These are phyloP conservation scores for Dryas alaskensis DNA, from an alignment of 306 rosid species.

Conservation along the genomic window DNA sequence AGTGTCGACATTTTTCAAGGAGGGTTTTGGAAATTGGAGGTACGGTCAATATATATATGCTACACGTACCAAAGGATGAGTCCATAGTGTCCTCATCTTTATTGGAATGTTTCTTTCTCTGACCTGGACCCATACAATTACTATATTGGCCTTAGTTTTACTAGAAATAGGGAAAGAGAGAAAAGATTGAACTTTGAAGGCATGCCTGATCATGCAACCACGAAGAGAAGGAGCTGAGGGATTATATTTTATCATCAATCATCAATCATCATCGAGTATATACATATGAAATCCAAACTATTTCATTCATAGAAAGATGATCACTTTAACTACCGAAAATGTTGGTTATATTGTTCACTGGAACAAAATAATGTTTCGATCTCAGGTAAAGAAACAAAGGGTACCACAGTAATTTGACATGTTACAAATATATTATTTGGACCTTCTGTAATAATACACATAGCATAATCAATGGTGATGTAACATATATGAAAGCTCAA, in stretches of 20 bases:
- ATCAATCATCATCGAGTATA: too few relatives aligned
- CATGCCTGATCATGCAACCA: not conserved
- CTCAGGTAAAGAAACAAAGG: conserved; percentile 1
- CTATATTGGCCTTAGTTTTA: conserved; percentile 6
- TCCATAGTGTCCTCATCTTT: conserved; percentile 38
- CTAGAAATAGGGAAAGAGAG: not conserved
- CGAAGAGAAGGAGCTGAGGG: not conserved
- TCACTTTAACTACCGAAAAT: not conserved
- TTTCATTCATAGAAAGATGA: not conserved
- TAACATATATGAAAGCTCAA: not conserved
- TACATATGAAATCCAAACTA: too few relatives aligned
- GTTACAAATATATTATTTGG: not conserved
- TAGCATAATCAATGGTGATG: not conserved
- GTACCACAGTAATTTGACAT: conserved; percentile 10
- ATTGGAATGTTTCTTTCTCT: not conserved
- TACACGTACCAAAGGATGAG: not conserved
- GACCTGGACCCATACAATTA: not conserved
- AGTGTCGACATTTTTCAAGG: conserved; percentile 33
- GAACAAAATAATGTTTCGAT: too few relatives aligned
- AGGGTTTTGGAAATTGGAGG: not conserved
- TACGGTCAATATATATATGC: not conserved
- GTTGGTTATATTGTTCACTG: not conserved
- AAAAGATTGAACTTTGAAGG: not conserved
- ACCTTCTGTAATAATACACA: not conserved
- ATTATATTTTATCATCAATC: not conserved